Evolutionary conservation across 202 grass and related monocot species (phyloP).

Genomic region (Carex arenaria): DNA sequence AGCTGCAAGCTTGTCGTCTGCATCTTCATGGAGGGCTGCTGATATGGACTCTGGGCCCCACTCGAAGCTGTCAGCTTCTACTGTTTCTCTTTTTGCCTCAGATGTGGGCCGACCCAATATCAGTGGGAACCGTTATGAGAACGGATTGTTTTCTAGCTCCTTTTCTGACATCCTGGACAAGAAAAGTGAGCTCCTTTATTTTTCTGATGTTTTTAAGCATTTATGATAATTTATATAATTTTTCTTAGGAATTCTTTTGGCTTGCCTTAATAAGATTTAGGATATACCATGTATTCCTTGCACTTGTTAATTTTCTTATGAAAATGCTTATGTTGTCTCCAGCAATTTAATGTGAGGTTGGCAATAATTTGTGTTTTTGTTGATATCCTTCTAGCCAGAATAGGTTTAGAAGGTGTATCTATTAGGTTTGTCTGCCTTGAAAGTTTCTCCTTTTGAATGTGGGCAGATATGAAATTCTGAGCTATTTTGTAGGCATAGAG

Average conservation of each 20-base stretch:
- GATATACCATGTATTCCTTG: background rate
- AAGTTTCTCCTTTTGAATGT: slow-evolving; percentile 5
- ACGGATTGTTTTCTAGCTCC: slow-evolving; percentile 72
- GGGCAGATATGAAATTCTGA: background rate
- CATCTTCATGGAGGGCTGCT: slow-evolving; percentile 35
- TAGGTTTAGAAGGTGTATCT: background rate
- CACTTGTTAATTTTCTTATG: slow-evolving; percentile 14
- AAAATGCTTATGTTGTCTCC: background rate
- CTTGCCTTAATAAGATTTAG: slow-evolving; percentile 30
- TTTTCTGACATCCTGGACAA: slow-evolving; percentile 68
- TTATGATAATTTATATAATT: slow-evolving; percentile 12
- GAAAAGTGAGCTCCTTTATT: slow-evolving; percentile 51
- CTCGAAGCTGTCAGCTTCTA: slow-evolving; percentile 39
- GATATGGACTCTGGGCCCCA: slow-evolving; percentile 39
- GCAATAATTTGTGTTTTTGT: slow-evolving; percentile 26
- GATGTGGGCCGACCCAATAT: slow-evolving; percentile 31
- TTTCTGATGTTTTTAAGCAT: slow-evolving; percentile 2
- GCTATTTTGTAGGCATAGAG: background rate
- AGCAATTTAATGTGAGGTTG: slow-evolving; percentile 12
- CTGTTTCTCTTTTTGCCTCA: slow-evolving; percentile 32
- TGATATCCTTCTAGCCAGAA: background rate
- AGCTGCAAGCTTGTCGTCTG: slow-evolving; percentile 38
- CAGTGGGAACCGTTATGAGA: slow-evolving; percentile 56
- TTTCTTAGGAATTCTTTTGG: background rate
- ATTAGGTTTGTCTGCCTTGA: background rate